Percentiles rank a stretch among this genome's conserved stretches.
Conservation (phyloP, 2,329 filamentous ascomycete species). For the Ophiocordyceps unilateralis region DNA sequence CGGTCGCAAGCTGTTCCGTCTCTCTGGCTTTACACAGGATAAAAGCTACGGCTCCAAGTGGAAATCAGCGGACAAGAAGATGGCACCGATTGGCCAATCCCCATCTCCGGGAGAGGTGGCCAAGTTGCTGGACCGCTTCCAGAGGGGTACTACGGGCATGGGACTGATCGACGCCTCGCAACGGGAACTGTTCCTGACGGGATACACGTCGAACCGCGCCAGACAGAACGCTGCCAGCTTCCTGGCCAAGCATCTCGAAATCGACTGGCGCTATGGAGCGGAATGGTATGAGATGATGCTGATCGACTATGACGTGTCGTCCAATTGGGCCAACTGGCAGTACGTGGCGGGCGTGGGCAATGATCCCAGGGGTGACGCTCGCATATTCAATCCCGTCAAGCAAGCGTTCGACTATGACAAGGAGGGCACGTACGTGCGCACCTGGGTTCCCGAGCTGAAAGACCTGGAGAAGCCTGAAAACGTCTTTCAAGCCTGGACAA, state of each 20-base stretch:
- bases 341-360: slow-evolving; percentile 69
- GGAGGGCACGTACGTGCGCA: slow-evolving; percentile 49
- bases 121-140: slow-evolving; percentile 37
- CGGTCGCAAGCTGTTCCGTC: slow-evolving; percentile 41
- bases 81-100: slow-evolving; percentile 17
- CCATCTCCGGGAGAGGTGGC: slow-evolving; percentile 25
- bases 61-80: slow-evolving; percentile 24
- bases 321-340: slow-evolving; percentile 74
- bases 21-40: slow-evolving; percentile 42
- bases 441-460: slow-evolving; percentile 54
- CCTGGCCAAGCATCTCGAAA: slow-evolving; percentile 51
- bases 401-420: slow-evolving; percentile 64
- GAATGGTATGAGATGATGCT: slow-evolving; percentile 69
- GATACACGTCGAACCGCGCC: slow-evolving; percentile 62
- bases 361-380: slow-evolving; percentile 51
- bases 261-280: slow-evolving; percentile 68
- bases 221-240: slow-evolving; percentile 65
- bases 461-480: slow-evolving; percentile 34
- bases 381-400: slow-evolving; percentile 72
- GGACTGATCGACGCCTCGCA: slow-evolving; percentile 64
- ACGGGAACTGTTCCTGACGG: slow-evolving; percentile 56
- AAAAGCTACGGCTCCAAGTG: slow-evolving; percentile 25
- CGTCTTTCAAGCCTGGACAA: slow-evolving; percentile 55
- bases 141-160: slow-evolving; percentile 54
- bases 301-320: slow-evolving; percentile 58